Evolutionary conservation across 1,284 basidiomycete species (phyloP), one percentile per base, ranked within the genome.

Genomic region (Trametes polyzona): DNA sequence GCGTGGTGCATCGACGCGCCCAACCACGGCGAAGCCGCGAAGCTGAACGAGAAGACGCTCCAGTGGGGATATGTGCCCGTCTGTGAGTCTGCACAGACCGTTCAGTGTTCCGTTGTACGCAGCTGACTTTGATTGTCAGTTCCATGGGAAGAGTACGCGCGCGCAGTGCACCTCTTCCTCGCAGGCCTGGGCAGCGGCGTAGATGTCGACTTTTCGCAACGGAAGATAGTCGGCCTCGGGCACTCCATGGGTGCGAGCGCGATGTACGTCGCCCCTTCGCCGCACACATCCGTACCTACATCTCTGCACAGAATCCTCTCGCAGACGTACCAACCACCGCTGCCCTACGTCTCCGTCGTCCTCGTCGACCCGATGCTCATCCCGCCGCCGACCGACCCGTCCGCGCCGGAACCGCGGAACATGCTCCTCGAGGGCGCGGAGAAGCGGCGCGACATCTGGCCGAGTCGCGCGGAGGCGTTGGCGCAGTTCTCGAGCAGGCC

Each of bases 401-500:
- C 3, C 7, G 41, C 29, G 4, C 5, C 19, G 1, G 29, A 40
- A 21, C 39, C 35, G 36, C 26, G 33, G 26, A 37, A 19, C 11
- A 21, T 30, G 19, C 47, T 47, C 11, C 11, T 36, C 19, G 54
- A 24, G 12, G n/a, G 47, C 39, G 56, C 51, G 16, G 27, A 30
- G 41, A 52, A 17, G 9, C 52, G 63, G 4, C 56, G 54, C 52
- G 63, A 66, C 41, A 52, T 52, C n/a, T 66, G 65, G 65, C 52
- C 63, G 3, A 57, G 52, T 16, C 60, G 54, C 27, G 52, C 33
- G 7, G 54, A 26, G 2, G 65, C 65, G 2, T 42, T 33, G 8
- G 58, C 55, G 21, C 59, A 55, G 57, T 52, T 65, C 44, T 30
- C 47, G 10, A 52, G 43, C 16, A 53, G 61, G 6, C 23, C 39